phyloP scores from a whole-genome alignment of 2,329 filamentous ascomycete species.

The Trichoderma cornu-damae region DNA sequence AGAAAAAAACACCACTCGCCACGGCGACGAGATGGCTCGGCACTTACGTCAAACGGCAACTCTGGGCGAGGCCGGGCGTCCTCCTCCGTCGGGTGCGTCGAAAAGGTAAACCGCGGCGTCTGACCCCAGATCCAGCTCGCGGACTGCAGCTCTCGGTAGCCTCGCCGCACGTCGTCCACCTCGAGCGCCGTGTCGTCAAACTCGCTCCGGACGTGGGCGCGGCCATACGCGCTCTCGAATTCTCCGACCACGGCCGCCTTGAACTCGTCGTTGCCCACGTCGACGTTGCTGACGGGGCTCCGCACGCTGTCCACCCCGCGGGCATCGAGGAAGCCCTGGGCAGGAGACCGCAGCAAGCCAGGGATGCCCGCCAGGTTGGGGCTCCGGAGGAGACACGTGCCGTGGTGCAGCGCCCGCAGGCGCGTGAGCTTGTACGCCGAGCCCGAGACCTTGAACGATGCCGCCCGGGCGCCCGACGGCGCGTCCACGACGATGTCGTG shows the following conservation, averaged over 20 bases:
- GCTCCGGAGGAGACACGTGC: constrained; percentile 77
- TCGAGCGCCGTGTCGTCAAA: constrained; percentile 49
- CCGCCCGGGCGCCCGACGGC: constrained; percentile 17
- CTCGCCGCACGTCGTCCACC: constrained; percentile 45
- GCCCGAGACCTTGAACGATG: constrained; percentile 75
- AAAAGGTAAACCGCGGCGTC: constrained; percentile 77
- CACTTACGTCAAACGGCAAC: constrained; percentile 43
- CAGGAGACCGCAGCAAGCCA: constrained; percentile 70
- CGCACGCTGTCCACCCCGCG: constrained; percentile 89
- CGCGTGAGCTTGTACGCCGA: constrained; percentile 92
- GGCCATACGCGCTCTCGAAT: constrained; percentile 64
- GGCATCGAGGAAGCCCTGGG: constrained; percentile 68
- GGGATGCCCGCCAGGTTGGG: constrained; percentile 68
- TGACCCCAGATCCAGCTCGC: constrained; percentile 76
- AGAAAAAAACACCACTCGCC: too few species aligned
- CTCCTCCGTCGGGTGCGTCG: constrained; percentile 53
- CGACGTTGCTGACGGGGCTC: constrained; percentile 76
- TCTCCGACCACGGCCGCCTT: constrained; percentile 54
- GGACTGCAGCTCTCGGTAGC: constrained; percentile 43
- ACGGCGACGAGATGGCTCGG: too few species aligned
- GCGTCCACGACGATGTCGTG: constrained; percentile 83
- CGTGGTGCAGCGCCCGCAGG: constrained; percentile 79
- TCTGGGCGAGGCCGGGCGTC: constrained; percentile 52
- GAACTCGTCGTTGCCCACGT: constrained; percentile 45
- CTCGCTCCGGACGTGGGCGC: constrained; percentile 30